A percentile compares a stretch with the other conserved stretches of the same genome.
Evolutionary conservation across 129 eudicot genomes (phyloP).

Genomic region (Saussurea involucrata): DNA sequence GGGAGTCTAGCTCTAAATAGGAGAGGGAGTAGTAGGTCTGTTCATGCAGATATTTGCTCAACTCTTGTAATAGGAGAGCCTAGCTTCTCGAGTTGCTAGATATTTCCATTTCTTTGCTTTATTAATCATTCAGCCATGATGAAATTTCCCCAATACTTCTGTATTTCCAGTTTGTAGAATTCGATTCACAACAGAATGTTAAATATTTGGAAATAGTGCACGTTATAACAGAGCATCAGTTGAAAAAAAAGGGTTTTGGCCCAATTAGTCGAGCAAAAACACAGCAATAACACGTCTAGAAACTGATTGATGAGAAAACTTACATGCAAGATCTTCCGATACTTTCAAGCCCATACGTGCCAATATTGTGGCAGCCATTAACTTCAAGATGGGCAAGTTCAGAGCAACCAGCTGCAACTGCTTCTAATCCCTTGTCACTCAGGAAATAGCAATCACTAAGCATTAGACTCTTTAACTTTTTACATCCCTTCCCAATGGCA

Average conservation of each 20-base stretch:
- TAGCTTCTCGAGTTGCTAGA: background rate
- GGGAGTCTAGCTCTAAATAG: background rate
- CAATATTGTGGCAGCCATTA: constrained; percentile 93
- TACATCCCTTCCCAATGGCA: constrained; percentile 93
- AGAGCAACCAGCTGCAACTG: constrained; percentile 88
- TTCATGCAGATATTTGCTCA: background rate
- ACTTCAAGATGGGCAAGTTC: constrained; percentile 93
- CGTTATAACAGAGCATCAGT: background rate
- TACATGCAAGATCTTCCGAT: constrained; percentile 85
- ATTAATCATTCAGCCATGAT: too few species aligned
- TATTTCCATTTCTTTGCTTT: background rate
- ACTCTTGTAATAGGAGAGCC: background rate
- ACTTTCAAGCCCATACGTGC: constrained; percentile 73
- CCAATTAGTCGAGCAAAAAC: constrained; percentile 8
- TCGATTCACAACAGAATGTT: too few species aligned
- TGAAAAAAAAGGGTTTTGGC: background rate
- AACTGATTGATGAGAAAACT: constrained; percentile 9
- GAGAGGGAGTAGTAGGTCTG: too few species aligned
- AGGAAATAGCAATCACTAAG: constrained; percentile 80
- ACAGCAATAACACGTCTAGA: background rate
- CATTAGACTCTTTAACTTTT: constrained; percentile 63
- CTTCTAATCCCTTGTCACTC: constrained; percentile 82
- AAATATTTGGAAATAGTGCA: background rate
- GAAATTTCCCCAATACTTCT: too few species aligned
- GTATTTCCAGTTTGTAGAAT: too few species aligned